Evolutionary conservation across 495 filamentous ascomycete genomes (phyloP).

Genomic region (Penicillium cosmopolitanum): DNA sequence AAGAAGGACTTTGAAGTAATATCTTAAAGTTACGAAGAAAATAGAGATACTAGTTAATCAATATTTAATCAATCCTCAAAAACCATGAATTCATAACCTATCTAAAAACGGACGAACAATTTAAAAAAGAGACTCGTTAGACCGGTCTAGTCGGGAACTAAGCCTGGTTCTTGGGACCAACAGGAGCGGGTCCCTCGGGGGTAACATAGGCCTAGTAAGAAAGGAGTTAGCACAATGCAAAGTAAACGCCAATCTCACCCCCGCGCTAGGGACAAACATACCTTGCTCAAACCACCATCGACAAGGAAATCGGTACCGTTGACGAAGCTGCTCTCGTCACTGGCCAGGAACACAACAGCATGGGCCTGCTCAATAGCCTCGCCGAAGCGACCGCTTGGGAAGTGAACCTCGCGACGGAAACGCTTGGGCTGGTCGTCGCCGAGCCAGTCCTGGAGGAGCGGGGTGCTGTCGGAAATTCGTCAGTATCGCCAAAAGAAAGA

Average conservation of each 20-base stretch:
- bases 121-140: conserved; percentile 9
- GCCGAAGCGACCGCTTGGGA: conserved; percentile 90
- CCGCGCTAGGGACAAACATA: conserved; percentile 44
- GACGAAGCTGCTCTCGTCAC: conserved; percentile 92
- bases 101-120: neutral
- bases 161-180: conserved; percentile 69
- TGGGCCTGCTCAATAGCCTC: conserved; percentile 95
- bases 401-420: conserved; percentile 85
- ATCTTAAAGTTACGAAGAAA: no score
- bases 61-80: no score
- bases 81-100: conserved; percentile 21
- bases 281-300: conserved; percentile 93
- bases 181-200: conserved; percentile 74
- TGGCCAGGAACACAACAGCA: conserved; percentile 93
- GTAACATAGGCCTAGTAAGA: conserved; percentile 78
- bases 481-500: neutral
- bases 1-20: no score
- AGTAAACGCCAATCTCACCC: neutral
- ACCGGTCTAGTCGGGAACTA: neutral
- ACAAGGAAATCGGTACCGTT: conserved; percentile 94
- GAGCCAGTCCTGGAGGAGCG: conserved; percentile 95
- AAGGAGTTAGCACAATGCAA: conserved; percentile 18
- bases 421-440: conserved; percentile 88
- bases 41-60: no score
- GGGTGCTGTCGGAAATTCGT: conserved; percentile 50